Evolutionary conservation across 805 yeast genomes (phyloP).

Genomic region (Kurtzmaniella cleridarum): DNA sequence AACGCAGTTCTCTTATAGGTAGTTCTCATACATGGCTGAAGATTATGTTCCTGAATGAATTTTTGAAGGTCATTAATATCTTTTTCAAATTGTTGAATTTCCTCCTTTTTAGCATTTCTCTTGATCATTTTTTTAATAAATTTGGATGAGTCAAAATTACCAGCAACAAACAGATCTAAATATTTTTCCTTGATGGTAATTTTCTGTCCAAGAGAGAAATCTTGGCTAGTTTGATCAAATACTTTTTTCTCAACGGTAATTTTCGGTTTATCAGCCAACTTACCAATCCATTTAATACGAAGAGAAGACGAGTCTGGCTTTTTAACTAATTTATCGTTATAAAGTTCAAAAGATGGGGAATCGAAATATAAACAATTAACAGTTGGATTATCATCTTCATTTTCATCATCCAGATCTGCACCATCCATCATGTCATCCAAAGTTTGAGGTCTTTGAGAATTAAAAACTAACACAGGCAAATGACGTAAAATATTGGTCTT

Average conservation of each 20-base stretch:
- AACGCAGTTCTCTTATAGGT: conserved; percentile 90
- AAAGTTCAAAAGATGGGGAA: conserved; percentile 73
- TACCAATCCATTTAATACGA: conserved; percentile 89
- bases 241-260: conserved; percentile 76
- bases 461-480: conserved; percentile 83
- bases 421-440: conserved; percentile 41
- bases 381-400: conserved; percentile 44
- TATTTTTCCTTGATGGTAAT: conserved; percentile 75
- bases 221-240: conserved; percentile 50
- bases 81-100: conserved; percentile 46
- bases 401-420: conserved; percentile 46
- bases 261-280: conserved; percentile 68
- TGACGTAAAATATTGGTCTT: conserved; percentile 93
- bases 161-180: conserved; percentile 64
- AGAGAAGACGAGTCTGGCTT: conserved; percentile 66
- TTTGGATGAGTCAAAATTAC: conserved; percentile 42
- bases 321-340: conserved; percentile 77
- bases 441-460: conserved; percentile 28
- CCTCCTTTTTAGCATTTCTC: conserved; percentile 49
- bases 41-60: conserved; percentile 57
- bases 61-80: conserved; percentile 57
- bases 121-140: conserved; percentile 57
- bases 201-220: conserved; percentile 56
- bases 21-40: conserved; percentile 85
- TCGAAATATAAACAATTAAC: conserved; percentile 88